phyloP scores from a whole-genome alignment of 1,139 yeast species.

The Pichia cactophila region DNA sequence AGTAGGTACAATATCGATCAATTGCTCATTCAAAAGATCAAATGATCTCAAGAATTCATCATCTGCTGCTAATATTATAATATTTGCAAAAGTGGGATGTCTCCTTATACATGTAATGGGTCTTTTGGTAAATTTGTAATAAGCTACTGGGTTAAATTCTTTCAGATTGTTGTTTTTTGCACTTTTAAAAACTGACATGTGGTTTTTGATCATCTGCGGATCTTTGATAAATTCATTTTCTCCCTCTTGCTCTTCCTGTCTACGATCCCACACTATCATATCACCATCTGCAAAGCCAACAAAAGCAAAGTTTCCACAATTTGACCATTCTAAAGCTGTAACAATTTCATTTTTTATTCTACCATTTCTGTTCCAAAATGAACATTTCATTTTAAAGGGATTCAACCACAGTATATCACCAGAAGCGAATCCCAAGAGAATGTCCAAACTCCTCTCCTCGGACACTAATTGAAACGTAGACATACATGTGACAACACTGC shows the following conservation, averaged over 20 bases:
- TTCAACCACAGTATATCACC: conserved; percentile 56
- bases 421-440: conserved; percentile 42
- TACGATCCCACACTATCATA: conserved; percentile 26
- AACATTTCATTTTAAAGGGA: conserved; percentile 37
- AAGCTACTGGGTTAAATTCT: conserved; percentile 43
- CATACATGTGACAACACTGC: conserved; percentile 24
- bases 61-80: conserved; percentile 48
- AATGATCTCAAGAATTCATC: conserved; percentile 61
- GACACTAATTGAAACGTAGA: conserved; percentile 19
- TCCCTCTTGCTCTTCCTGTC: conserved; percentile 24
- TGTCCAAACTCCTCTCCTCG: conserved; percentile 36
- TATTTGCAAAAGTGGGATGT: conserved; percentile 37
- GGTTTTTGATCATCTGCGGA: conserved; percentile 12
- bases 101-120: conserved; percentile 45
- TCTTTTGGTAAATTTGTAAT: conserved; percentile 52
- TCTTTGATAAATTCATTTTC: conserved; percentile 18
- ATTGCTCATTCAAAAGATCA: conserved; percentile 40
- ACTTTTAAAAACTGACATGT: conserved; percentile 16
- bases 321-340: conserved; percentile 26
- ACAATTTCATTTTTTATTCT: conserved; percentile 31
- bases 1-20: conserved; percentile 57
- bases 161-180: neutral
- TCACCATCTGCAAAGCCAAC: conserved; percentile 32
- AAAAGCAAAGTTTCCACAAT: conserved; percentile 23
- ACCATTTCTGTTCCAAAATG: conserved; percentile 43